Evolutionary conservation across 345 rosid species (phyloP).

Genomic region (Syzygium jambos): DNA sequence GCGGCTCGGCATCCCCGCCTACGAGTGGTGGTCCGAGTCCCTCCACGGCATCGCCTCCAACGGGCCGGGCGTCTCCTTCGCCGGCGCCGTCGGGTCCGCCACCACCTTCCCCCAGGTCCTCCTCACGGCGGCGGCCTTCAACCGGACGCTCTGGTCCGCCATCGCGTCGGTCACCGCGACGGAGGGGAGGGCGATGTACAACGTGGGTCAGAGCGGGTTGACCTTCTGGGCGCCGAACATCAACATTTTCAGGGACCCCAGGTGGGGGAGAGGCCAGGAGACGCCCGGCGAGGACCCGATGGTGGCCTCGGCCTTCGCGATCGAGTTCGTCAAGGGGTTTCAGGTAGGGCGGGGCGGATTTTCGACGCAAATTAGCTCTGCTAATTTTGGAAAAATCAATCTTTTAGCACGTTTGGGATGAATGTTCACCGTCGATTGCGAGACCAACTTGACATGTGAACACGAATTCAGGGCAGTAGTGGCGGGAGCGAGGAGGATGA

Average conservation of each 20-base stretch:
- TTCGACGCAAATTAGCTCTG: neutral
- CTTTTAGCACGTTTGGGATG: neutral
- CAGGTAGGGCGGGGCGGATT: conserved; percentile 12
- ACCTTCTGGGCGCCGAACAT: conserved; percentile 92
- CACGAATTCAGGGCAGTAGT: conserved; percentile 10
- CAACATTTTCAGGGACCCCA: conserved; percentile 82
- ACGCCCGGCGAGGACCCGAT: conserved; percentile 94
- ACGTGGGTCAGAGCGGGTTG: conserved; percentile 80
- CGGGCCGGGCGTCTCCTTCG: conserved; percentile 81
- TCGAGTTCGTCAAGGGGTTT: conserved; percentile 71
- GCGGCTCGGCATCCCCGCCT: conserved; percentile 74
- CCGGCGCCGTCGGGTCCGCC: conserved; percentile 53
- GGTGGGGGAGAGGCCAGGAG: conserved; percentile 99
- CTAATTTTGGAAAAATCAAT: neutral
- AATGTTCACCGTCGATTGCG: neutral
- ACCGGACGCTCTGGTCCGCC: conserved; percentile 68
- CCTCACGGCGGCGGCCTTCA: conserved; percentile 59
- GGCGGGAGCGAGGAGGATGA: conserved; percentile 21
- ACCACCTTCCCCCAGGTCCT: conserved; percentile 89
- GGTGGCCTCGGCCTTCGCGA: conserved; percentile 61
- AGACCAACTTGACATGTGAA: conserved; percentile 6
- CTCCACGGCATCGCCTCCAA: conserved; percentile 81
- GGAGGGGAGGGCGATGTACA: conserved; percentile 86
- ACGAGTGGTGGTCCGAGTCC: conserved; percentile 97
- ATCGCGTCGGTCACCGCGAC: conserved; percentile 52